Percentiles rank a stretch among this genome's conserved stretches.
These are phyloP conservation scores for Boletellus ananiceps DNA, from an alignment of 768 basidiomycete genomes.

Conservation along the genomic window DNA sequence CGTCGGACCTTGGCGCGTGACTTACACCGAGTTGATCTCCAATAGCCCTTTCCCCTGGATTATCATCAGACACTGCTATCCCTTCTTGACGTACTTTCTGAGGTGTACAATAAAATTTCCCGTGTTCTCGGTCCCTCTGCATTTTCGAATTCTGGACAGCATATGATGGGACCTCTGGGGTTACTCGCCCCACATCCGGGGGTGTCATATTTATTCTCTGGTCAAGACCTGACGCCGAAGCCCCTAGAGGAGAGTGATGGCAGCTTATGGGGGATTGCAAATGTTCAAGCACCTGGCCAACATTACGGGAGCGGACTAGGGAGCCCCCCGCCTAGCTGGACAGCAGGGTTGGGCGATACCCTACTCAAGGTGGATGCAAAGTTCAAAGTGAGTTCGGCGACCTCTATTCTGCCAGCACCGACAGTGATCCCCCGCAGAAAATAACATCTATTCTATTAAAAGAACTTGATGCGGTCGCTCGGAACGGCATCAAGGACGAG, in stretches of 20 bases:
- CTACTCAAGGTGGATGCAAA: conserved; percentile 78
- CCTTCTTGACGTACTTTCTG: conserved; percentile 83
- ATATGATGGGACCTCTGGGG: conserved; percentile 74
- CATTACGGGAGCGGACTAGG: conserved; percentile 34
- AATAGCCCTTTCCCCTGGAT: conserved; percentile 82
- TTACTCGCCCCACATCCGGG: conserved; percentile 75
- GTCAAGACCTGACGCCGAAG: conserved; percentile 35
- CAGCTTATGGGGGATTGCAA: conserved; percentile 72
- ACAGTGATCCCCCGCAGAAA: conserved; percentile 52
- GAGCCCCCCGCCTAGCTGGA: conserved; percentile 61
- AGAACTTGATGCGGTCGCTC: conserved; percentile 79
- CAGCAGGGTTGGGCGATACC: conserved; percentile 59
- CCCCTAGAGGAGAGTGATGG: conserved; percentile 41
- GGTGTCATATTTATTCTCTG: conserved; percentile 68
- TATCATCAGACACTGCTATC: conserved; percentile 88
- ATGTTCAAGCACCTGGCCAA: conserved; percentile 34
- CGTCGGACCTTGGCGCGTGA: conserved; percentile 24
- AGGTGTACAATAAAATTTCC: conserved; percentile 84
- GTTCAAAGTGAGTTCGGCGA: conserved; percentile 59
- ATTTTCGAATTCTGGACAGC: conserved; percentile 62
- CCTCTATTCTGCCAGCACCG: background rate
- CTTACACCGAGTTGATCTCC: conserved; percentile 4
- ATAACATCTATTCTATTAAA: conserved; percentile 74
- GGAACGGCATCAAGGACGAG: conserved; percentile 78
- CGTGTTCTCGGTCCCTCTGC: conserved; percentile 81